Evolutionary conservation across 345 rosid species (phyloP).

Genomic region (Mangifera indica): DNA sequence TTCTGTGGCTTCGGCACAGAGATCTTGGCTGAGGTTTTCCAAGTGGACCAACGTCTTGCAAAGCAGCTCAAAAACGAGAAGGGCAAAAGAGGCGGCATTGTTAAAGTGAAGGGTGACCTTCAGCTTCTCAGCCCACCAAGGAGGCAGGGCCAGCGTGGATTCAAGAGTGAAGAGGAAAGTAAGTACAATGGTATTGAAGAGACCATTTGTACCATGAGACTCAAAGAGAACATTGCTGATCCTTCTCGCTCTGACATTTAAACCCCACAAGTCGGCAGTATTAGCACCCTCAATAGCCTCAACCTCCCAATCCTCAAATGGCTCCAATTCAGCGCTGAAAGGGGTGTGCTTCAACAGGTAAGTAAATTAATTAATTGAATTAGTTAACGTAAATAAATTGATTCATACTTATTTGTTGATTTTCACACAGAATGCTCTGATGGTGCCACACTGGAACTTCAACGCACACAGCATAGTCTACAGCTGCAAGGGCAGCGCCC

Average conservation of each 20-base stretch:
- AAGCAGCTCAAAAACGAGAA: slow-evolving; percentile 44
- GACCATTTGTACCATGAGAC: slow-evolving; percentile 63
- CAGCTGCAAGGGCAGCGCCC: slow-evolving; percentile 49
- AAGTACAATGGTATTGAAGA: slow-evolving; percentile 69
- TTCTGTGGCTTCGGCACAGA: slow-evolving; percentile 54
- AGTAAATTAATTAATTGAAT: background rate
- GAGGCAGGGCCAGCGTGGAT: slow-evolving; percentile 4
- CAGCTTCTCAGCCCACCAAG: slow-evolving; percentile 47
- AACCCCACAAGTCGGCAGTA: slow-evolving; percentile 53
- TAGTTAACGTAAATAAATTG: background rate
- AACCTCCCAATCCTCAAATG: slow-evolving; percentile 59
- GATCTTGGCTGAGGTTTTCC: slow-evolving; percentile 59
- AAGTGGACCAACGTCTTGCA: slow-evolving; percentile 41
- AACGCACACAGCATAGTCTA: slow-evolving; percentile 68
- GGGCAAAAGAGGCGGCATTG: slow-evolving; percentile 57
- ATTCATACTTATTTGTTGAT: too few relatives aligned
- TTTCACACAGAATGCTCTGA: slow-evolving; percentile 45
- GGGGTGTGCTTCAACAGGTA: slow-evolving; percentile 44
- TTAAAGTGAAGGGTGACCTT: slow-evolving; percentile 51
- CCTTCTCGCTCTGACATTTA: slow-evolving; percentile 60
- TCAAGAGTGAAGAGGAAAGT: slow-evolving; percentile 32
- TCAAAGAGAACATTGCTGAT: slow-evolving; percentile 60
- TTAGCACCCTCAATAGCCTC: slow-evolving; percentile 50
- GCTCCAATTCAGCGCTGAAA: slow-evolving; percentile 59
- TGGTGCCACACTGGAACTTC: slow-evolving; percentile 63